Evolutionary conservation across 768 basidiomycete species (phyloP), one percentile per base, ranked within the genome.

Genomic region (Macrocybe gigantea): DNA sequence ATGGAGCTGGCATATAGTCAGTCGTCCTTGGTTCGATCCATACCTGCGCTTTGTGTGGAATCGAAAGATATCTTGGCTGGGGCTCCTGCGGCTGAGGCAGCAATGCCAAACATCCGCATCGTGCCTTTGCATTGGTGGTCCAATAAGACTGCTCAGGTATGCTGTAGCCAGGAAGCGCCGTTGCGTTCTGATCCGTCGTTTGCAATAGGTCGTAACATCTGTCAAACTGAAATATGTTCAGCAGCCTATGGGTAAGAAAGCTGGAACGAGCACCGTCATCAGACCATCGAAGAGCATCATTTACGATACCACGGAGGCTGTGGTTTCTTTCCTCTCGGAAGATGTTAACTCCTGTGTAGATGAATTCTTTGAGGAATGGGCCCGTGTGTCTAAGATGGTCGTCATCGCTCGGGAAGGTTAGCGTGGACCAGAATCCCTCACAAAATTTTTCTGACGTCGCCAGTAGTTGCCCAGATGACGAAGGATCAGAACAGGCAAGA

Each of bases 61-160:
- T 88, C 92, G 0, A 73, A 80, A 12, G 80, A 92, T 56, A 86
- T 94, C 40, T 71, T 93, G 14, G 83, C 84, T 0, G 88, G 88
- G 6, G 87, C 84, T 2, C 86, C 88, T 3, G 92, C 91, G 4
- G 88, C 85, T 14, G 92, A 94, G 60, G 92, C 92, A 4, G 92
- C 92, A 5, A 90, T 93, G 88, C 83, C 90, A 6, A 92, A 90
- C 58, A 91, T 94, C 44, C 83, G 85, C 35, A 86, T 94, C 43
- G 85, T 91, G 53, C 88, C 91, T 6, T 71, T 91, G 11, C 85
- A 91, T 52, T 94, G 93, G 93, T 94, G 93, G 93, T 85, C 84
- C 3, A 80, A 85, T 41, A 81, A 81, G 53, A 82, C 80, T 51
- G 85, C 84, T 2, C 80, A 83, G 64, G 72, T 70, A 37, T 12